Evolutionary conservation across 495 filamentous ascomycete species (phyloP).

Genomic region (Cetradonia linearis): DNA sequence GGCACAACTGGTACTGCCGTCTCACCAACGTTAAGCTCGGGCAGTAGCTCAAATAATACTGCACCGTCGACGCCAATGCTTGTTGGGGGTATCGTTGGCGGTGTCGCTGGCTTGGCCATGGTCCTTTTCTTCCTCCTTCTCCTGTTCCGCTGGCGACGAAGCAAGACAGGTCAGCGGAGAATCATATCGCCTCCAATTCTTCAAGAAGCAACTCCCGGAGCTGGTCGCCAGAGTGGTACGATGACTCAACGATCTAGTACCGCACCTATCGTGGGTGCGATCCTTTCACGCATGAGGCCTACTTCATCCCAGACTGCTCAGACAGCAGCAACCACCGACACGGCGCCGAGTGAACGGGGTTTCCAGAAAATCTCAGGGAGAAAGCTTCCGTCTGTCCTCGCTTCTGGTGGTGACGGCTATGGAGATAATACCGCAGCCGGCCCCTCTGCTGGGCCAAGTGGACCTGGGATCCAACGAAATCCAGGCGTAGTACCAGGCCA

Average conservation of each 20-base stretch:
- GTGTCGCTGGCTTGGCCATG: slow-evolving; percentile 52
- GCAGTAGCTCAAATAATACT: slow-evolving; percentile 16
- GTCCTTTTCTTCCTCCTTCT: slow-evolving; percentile 45
- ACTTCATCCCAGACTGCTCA: slow-evolving; percentile 26
- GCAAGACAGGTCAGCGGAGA: slow-evolving; percentile 25
- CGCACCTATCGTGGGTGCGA: slow-evolving; percentile 45
- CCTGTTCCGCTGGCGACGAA: slow-evolving; percentile 43
- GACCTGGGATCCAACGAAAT: not conserved
- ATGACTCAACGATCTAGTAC: slow-evolving; percentile 46
- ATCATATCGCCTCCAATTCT: slow-evolving; percentile 29
- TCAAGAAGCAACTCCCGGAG: slow-evolving; percentile 23
- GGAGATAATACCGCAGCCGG: slow-evolving; percentile 31
- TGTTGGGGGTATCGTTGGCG: slow-evolving; percentile 57
- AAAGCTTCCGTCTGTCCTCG: slow-evolving; percentile 61
- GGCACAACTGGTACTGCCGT: slow-evolving; percentile 22
- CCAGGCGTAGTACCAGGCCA: slow-evolving; percentile 8
- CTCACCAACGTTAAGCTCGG: slow-evolving; percentile 20
- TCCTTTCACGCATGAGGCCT: slow-evolving; percentile 35
- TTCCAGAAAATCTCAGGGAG: slow-evolving; percentile 58
- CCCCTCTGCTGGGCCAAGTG: slow-evolving; percentile 6
- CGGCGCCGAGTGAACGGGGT: slow-evolving; percentile 41
- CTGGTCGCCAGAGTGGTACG: slow-evolving; percentile 22
- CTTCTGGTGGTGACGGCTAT: slow-evolving; percentile 61
- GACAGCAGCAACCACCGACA: slow-evolving; percentile 24
- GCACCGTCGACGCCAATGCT: slow-evolving; percentile 33